phyloP scores from a whole-genome alignment of 1,139 yeast genomes.

The Candida anutae region DNA sequence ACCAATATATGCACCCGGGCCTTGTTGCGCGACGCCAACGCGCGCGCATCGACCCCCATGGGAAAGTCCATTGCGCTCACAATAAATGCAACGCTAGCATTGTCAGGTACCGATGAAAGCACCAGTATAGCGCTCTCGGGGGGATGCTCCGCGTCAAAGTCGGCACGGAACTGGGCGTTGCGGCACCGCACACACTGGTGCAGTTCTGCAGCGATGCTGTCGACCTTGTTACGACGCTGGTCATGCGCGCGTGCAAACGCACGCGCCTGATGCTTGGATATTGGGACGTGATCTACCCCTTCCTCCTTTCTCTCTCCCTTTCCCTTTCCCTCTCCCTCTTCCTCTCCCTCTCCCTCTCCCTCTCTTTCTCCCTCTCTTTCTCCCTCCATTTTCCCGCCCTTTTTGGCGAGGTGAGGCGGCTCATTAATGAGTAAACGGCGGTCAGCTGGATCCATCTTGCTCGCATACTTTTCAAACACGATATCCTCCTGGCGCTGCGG shows the following conservation, averaged over 20 bases:
- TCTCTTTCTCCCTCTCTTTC: too few relatives aligned
- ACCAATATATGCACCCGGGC: slow-evolving; percentile 42
- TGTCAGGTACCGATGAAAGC: slow-evolving; percentile 32
- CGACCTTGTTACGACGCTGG: background rate
- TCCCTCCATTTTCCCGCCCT: too few relatives aligned
- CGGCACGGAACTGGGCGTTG: slow-evolving; percentile 38
- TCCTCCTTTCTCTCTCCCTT: slow-evolving; percentile 3
- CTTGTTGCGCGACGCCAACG: slow-evolving; percentile 12
- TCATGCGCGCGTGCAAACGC: too few relatives aligned
- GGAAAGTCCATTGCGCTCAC: slow-evolving; percentile 69
- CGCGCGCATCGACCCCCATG: slow-evolving; percentile 36
- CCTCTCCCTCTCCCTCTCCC: slow-evolving; percentile 1
- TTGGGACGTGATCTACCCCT: slow-evolving; percentile 2
- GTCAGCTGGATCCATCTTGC: slow-evolving; percentile 9
- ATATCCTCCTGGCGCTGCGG: slow-evolving; percentile 13
- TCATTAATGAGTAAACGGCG: background rate
- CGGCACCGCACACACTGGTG: slow-evolving; percentile 50
- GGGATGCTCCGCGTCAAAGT: slow-evolving; percentile 21
- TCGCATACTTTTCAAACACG: slow-evolving; percentile 14
- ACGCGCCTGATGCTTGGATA: too few relatives aligned
- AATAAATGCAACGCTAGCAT: slow-evolving; percentile 49
- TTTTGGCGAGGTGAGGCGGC: slow-evolving; percentile 1
- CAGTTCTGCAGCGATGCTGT: slow-evolving; percentile 1
- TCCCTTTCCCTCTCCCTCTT: slow-evolving; percentile 1
- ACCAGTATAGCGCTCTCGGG: slow-evolving; percentile 26